Conservation (phyloP, 2,329 filamentous ascomycete genomes). For the Sporothrix phasma region DNA sequence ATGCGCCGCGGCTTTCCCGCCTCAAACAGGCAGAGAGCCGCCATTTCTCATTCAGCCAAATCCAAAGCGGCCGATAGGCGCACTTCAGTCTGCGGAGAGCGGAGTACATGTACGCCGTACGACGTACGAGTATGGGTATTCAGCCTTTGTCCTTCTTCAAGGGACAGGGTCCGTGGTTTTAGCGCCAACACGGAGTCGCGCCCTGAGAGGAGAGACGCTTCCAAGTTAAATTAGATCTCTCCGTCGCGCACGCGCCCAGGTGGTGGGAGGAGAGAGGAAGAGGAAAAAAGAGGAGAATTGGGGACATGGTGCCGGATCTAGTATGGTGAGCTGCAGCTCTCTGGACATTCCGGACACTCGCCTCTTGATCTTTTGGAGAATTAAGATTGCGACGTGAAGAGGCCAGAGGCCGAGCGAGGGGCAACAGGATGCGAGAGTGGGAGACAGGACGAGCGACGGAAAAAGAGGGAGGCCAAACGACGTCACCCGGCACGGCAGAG, state of each 20-base stretch:
- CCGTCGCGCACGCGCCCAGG: not conserved
- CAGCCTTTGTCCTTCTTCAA: not conserved
- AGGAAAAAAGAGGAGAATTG: not conserved
- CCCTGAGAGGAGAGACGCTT: not conserved
- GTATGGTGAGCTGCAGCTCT: not conserved
- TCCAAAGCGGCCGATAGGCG: no score
- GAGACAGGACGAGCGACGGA: not conserved
- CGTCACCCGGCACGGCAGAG: slow-evolving; percentile 2
- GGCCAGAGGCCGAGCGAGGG: not conserved
- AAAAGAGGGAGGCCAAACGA: not conserved
- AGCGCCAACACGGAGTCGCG: not conserved
- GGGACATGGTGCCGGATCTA: not conserved
- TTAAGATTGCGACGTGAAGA: not conserved
- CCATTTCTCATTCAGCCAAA: not conserved
- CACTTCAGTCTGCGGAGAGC: no score
- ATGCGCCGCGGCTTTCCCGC: not conserved
- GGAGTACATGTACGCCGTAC: no score
- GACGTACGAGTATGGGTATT: no score
- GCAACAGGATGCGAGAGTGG: not conserved
- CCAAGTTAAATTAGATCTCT: slow-evolving; percentile 10
- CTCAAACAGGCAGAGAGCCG: not conserved
- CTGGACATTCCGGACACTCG: not conserved
- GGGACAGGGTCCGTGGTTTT: not conserved
- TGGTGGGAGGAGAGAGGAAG: not conserved
- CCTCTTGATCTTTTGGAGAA: not conserved